phyloP scores from a whole-genome alignment of 2,329 filamentous ascomycete genomes.

The Cercospora sp. region DNA sequence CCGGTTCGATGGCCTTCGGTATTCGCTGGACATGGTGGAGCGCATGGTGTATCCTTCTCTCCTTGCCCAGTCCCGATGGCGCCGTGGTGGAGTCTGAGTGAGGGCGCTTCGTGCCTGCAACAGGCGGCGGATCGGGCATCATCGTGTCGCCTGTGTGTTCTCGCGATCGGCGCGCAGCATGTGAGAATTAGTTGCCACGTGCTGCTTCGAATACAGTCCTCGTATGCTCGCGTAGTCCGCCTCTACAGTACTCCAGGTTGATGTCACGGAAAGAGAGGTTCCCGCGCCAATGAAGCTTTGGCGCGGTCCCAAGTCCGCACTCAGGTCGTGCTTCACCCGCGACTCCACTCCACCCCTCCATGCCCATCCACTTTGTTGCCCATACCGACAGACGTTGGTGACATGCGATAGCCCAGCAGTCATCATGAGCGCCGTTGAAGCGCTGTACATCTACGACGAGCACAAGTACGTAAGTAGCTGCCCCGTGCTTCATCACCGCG shows the following conservation, averaged over 20 bases:
- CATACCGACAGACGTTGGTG: neutral
- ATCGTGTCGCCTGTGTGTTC: constrained; percentile 7
- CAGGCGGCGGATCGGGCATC: constrained; percentile 16
- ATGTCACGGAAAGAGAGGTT: neutral
- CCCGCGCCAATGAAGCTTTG: neutral
- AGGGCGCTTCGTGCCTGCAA: constrained; percentile 25
- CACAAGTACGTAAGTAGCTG: constrained; percentile 66
- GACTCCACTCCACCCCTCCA: neutral
- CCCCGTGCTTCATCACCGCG: constrained; percentile 11
- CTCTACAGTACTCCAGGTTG: neutral
- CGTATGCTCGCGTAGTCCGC: neutral
- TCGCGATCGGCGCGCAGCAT: neutral
- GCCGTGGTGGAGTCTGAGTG: constrained; percentile 15
- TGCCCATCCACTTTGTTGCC: neutral
- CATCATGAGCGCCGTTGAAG: constrained; percentile 75
- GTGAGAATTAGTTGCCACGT: neutral
- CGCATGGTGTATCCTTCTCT: constrained; percentile 27
- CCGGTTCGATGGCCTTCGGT: constrained; percentile 37
- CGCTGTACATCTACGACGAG: constrained; percentile 95
- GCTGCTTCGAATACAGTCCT: neutral
- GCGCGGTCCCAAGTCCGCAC: constrained; percentile 1
- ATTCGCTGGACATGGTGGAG: constrained; percentile 32
- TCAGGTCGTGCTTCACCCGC: neutral
- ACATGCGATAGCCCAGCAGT: constrained; percentile 19
- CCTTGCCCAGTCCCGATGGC: constrained; percentile 19